Evolutionary conservation across 1,139 yeast species (phyloP), one percentile per base, ranked within the genome.

Genomic region (Arxiozyma heterogenica): DNA sequence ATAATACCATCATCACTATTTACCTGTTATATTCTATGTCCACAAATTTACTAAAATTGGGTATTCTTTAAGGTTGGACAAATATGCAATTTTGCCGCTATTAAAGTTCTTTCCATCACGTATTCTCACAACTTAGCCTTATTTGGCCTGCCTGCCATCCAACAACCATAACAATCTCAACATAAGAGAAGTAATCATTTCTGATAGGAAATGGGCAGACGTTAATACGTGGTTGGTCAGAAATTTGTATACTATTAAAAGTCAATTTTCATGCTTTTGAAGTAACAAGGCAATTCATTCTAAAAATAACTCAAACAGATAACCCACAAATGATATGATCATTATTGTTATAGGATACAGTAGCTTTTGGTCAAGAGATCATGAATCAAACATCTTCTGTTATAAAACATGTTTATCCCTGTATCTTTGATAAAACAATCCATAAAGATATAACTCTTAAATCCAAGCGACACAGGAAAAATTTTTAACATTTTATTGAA

Each of bases 321-420:
- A 75, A 4, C 74, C 71, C 42, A 69, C 66, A 54, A 68, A 70
- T 55, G 73, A 70, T 46, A 71, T 76, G 56, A 73, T 68, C 34
- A 78, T 82, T 23, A 66, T 83, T 42, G 77, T 83, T 15, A 75
- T 83, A 4, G 89, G 88, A 1, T 80, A 79, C 59, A 80, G 83
- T 0, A 81, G 85, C n/a, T 15, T 80, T 85, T 6, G 87, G 84
- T 1, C 72, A 76, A 11, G 89, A 83, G 61, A 72, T 83, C 52
- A 76, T 82, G 0, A 74, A 73, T 55, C 86, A 83, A 63, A 57
- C 79, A 41, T 74, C 76, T 2, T 69, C 72, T 4, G 64, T 64
- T 1, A 73, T 79, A 42, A 59, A 68, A 4, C 64, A 69, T 34
- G 72, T 80, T 18, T 77, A 75, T 70, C 74, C 74, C 53, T 82